phyloP scores from a whole-genome alignment of 2,329 filamentous ascomycete species.

The Periconia sp. region DNA sequence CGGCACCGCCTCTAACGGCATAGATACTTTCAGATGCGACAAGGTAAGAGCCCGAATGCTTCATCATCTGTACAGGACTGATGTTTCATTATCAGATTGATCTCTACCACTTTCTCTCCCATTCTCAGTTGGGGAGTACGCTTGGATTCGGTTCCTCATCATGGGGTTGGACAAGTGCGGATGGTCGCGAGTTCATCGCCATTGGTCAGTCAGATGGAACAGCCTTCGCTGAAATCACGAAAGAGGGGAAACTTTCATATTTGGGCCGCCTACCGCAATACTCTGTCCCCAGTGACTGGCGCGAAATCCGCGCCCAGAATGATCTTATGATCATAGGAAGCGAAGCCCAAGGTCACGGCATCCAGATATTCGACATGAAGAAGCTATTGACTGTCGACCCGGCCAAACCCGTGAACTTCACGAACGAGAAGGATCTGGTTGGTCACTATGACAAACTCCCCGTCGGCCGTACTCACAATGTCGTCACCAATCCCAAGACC shows the following conservation, averaged over 20 bases:
- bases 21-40: slow-evolving; percentile 47
- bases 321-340: slow-evolving; percentile 53
- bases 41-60: slow-evolving; percentile 31
- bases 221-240: slow-evolving; percentile 60
- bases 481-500: slow-evolving; percentile 44
- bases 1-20: slow-evolving; percentile 42
- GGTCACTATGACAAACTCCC: slow-evolving; percentile 45
- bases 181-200: slow-evolving; percentile 62
- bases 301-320: slow-evolving; percentile 58
- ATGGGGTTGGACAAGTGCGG: slow-evolving; percentile 61
- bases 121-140: slow-evolving; percentile 59
- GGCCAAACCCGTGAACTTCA: slow-evolving; percentile 42
- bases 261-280: slow-evolving; percentile 60
- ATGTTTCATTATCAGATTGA: slow-evolving; percentile 50
- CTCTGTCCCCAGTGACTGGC: slow-evolving; percentile 56
- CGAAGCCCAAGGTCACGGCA: slow-evolving; percentile 55
- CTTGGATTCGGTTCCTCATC: slow-evolving; percentile 53
- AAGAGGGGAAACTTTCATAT: slow-evolving; percentile 58
- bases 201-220: slow-evolving; percentile 62
- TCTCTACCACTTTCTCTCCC: slow-evolving; percentile 62
- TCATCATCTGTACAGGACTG: too few species aligned
- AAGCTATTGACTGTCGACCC: slow-evolving; percentile 48
- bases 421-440: slow-evolving; percentile 37
- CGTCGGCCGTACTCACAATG: slow-evolving; percentile 44
- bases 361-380: slow-evolving; percentile 69